phyloP scores from a whole-genome alignment of 495 filamentous ascomycete species.

The Aeminium ludgeri region DNA sequence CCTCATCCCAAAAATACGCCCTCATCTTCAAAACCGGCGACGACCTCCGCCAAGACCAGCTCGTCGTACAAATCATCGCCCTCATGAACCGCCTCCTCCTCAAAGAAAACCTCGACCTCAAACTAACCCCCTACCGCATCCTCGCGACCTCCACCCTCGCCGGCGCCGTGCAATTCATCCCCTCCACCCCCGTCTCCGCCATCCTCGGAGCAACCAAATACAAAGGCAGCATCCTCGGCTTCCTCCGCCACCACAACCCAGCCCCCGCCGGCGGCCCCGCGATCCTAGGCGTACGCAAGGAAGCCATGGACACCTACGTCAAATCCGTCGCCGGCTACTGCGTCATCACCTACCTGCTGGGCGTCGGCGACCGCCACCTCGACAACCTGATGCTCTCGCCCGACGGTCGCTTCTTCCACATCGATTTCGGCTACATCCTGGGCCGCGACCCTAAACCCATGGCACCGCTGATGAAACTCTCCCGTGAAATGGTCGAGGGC shows the following conservation, averaged over 20 bases:
- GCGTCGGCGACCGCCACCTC: slow-evolving; percentile 88
- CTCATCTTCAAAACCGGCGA: slow-evolving; percentile 96
- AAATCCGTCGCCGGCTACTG: slow-evolving; percentile 96
- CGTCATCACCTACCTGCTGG: slow-evolving; percentile 97
- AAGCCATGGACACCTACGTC: slow-evolving; percentile 87
- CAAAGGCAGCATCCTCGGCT: slow-evolving; percentile 64
- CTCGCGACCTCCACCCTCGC: slow-evolving; percentile 80
- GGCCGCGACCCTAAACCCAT: slow-evolving; percentile 96
- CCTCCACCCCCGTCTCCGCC: slow-evolving; percentile 62
- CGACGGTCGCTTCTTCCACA: slow-evolving; percentile 92
- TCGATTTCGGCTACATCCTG: slow-evolving; percentile 94
- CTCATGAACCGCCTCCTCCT: slow-evolving; percentile 93
- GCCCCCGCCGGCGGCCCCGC: slow-evolving; percentile 50
- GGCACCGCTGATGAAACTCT: slow-evolving; percentile 89
- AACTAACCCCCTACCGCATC: slow-evolving; percentile 88
- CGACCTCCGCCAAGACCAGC: slow-evolving; percentile 90
- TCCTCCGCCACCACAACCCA: slow-evolving; percentile 78
- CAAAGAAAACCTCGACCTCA: slow-evolving; percentile 94
- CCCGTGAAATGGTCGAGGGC: slow-evolving; percentile 95
- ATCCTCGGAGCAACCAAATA: slow-evolving; percentile 57
- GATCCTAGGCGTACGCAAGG: slow-evolving; percentile 65
- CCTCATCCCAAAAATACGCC: slow-evolving; percentile 58
- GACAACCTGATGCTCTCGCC: slow-evolving; percentile 89
- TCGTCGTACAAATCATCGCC: slow-evolving; percentile 95
- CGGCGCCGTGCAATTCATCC: slow-evolving; percentile 83